Evolutionary conservation across 2,329 filamentous ascomycete species (phyloP).

Genomic region (Aspergillus floridensis): DNA sequence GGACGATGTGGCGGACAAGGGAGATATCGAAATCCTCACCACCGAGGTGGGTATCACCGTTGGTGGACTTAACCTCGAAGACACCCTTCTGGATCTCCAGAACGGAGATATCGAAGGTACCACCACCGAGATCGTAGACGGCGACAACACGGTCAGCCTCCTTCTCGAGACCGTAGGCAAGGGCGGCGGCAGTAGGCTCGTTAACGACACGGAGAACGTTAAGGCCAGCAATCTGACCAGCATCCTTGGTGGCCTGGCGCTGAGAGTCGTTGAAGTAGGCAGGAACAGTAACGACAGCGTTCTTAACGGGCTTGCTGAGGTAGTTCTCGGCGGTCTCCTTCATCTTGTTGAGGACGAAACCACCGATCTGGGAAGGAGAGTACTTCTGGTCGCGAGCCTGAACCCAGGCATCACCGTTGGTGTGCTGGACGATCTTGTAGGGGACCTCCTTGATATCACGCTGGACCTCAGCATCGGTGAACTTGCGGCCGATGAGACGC

Average conservation of each 20-base stretch:
- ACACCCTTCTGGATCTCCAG: constrained; percentile 97
- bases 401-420: constrained; percentile 95
- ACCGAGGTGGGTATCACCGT: constrained; percentile 97
- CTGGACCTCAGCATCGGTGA: constrained; percentile 89
- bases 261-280: constrained; percentile 99
- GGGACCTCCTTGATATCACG: constrained; percentile 96
- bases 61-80: constrained; percentile 98
- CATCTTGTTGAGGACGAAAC: constrained; percentile 97
- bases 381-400: constrained; percentile 91
- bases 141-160: constrained; percentile 84
- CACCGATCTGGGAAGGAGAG: constrained; percentile 97
- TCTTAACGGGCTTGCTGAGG: constrained; percentile 85
- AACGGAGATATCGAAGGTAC: constrained; percentile 98
- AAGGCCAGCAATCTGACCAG: constrained; percentile 90
- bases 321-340: constrained; percentile 97
- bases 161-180: constrained; percentile 96
- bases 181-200: constrained; percentile 92
- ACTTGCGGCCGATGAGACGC: constrained; percentile 97
- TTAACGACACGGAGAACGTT: constrained; percentile 98
- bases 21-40: constrained; percentile 97
- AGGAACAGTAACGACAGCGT: constrained; percentile 93
- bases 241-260: constrained; percentile 97
- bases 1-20: constrained; percentile 87
- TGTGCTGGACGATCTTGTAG: constrained; percentile 98
- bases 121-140: constrained; percentile 96